phyloP scores from a whole-genome alignment of 2,329 filamentous ascomycete species.

The Phialophora expanda region DNA sequence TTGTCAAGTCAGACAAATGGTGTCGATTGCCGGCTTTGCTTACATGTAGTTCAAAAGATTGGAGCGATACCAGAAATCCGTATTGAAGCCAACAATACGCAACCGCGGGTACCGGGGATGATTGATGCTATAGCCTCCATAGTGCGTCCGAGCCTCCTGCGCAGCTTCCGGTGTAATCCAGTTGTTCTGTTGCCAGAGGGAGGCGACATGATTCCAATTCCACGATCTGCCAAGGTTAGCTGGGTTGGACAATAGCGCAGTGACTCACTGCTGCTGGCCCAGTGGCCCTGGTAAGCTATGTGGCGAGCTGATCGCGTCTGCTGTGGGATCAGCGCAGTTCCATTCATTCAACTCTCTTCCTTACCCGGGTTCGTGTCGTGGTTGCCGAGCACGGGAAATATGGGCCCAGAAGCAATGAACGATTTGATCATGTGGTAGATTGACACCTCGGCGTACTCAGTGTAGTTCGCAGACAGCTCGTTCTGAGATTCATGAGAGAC shows the following conservation, averaged over 20 bases:
- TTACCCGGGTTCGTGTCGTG: slow-evolving; percentile 59
- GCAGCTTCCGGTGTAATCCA: slow-evolving; percentile 58
- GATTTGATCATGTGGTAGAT: slow-evolving; percentile 62
- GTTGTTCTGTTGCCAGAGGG: slow-evolving; percentile 61
- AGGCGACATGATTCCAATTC: slow-evolving; percentile 63
- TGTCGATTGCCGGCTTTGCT: slow-evolving; percentile 40
- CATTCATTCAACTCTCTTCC: neutral
- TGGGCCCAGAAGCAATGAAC: slow-evolving; percentile 59
- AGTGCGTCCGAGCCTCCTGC: slow-evolving; percentile 58
- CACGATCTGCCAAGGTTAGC: slow-evolving; percentile 48
- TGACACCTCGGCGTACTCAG: slow-evolving; percentile 60
- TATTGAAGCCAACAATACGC: slow-evolving; percentile 60
- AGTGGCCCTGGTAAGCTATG: slow-evolving; percentile 59
- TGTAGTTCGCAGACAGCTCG: slow-evolving; percentile 59
- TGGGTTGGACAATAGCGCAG: neutral
- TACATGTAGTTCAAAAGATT: slow-evolving; percentile 51
- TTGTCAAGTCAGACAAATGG: slow-evolving; percentile 54
- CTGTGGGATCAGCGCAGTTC: neutral
- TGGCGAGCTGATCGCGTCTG: slow-evolving; percentile 58
- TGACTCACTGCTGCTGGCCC: slow-evolving; percentile 54
- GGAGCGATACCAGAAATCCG: slow-evolving; percentile 55
- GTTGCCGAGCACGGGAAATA: slow-evolving; percentile 63
- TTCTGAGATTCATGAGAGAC: slow-evolving; percentile 61
- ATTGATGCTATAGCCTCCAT: slow-evolving; percentile 62
- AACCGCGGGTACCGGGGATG: slow-evolving; percentile 56